phyloP scores from a whole-genome alignment of 352 stramenopile genomes.

The Aphanomyces invadans region DNA sequence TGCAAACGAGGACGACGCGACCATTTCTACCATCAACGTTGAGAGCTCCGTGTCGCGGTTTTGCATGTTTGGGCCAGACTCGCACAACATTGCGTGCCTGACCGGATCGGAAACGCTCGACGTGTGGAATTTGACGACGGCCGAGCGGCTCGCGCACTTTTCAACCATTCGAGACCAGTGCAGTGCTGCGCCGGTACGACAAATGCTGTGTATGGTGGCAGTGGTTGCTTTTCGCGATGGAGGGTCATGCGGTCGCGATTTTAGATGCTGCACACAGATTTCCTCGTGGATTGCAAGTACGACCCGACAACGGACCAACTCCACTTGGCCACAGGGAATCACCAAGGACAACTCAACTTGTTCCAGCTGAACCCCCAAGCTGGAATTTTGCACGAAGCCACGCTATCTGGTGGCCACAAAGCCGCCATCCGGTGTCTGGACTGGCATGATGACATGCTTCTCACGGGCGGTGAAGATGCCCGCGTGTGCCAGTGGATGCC shows the following conservation, averaged over 20 bases:
- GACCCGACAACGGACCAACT: constrained; percentile 58
- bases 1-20: constrained; percentile 75
- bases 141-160: constrained; percentile 75
- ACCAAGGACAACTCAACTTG: constrained; percentile 66
- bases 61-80: constrained; percentile 78
- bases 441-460: constrained; percentile 56
- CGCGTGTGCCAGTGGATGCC: constrained; percentile 68
- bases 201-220: too few relatives aligned
- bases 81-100: constrained; percentile 77
- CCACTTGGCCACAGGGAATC: constrained; percentile 69
- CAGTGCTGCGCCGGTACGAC: too few relatives aligned
- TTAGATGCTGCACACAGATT: constrained; percentile 50
- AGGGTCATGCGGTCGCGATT: too few relatives aligned
- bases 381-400: constrained; percentile 35
- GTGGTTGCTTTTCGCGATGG: too few relatives aligned
- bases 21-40: constrained; percentile 86
- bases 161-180: constrained; percentile 64
- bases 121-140: constrained; percentile 83
- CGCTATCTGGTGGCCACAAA: constrained; percentile 59
- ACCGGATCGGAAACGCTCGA: constrained; percentile 85
- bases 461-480: constrained; percentile 81
- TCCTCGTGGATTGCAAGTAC: constrained; percentile 84
- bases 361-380: constrained; percentile 48
- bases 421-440: constrained; percentile 73
- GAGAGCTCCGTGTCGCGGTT: constrained; percentile 83